Base-by-base conservation (phyloP, 116 monocot species). In the Iris pallida region DNA sequence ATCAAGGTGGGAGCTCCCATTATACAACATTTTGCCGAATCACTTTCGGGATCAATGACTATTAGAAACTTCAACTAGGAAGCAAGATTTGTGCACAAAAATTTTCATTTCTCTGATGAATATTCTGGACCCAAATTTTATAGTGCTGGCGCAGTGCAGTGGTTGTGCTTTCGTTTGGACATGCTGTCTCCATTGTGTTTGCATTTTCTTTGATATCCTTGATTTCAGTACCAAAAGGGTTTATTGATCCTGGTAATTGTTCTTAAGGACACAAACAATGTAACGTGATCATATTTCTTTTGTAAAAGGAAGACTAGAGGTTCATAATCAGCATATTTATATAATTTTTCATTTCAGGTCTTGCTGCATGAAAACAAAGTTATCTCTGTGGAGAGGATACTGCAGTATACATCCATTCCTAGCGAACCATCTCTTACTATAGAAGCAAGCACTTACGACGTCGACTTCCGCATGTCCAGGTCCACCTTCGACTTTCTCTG, bases 11-110 rank as follows among this genome's bases (percentile, higher is more conserved):
- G 73, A 78, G 90, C 95, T 67, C 90, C 95, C 6, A 82, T 95
- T 41, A 90, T 95, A 72, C 90, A 95, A 64, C 88, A 95, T 66
- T 95, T 95, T 79, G 79, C 90, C 5, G 90, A 95, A 68, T 78
- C 94, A 45, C 60, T 90, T 20, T 76, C 90, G 12, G 94, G 94
- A 54, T 83, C 85, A 16, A 79, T 47, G 15, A 94, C 83, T 40
- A 88, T 94, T 17, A 83, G 94, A 79, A 86, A 85, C 61, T 94
- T 90, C 49, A 64, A 71, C 52, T 80, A 94, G 51, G 85, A 81
- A 73, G 64, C 83, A 16, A 75, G 77, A 71, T 95, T 95, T 71
- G 49, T 83, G 8, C 20, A 47, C 64, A 79, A 53, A 60, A 88
- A 90, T 66, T 83, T 82, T 8, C 62, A 66, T 17, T 63, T 86